phyloP scores from a whole-genome alignment of 2,329 filamentous ascomycete species.

The Dichotomopilus funicola region DNA sequence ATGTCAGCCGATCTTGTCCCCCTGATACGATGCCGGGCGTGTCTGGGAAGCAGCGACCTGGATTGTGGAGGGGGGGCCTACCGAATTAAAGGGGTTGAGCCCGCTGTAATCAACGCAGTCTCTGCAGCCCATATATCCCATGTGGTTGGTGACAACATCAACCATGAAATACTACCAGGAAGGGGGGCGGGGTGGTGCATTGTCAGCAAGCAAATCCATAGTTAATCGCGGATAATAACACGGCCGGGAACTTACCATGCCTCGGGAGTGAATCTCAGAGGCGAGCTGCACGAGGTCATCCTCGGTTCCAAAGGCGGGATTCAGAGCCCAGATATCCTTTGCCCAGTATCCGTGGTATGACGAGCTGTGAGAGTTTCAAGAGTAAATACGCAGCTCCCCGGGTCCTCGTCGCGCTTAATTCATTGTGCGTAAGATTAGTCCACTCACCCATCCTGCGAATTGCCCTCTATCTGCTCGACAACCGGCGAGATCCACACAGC shows the following conservation, averaged over 20 bases:
- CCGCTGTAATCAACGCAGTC: slow-evolving; percentile 45
- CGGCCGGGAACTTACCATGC: slow-evolving; percentile 36
- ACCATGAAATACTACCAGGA: slow-evolving; percentile 48
- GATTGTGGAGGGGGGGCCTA: slow-evolving; percentile 6
- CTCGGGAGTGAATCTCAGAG: slow-evolving; percentile 43
- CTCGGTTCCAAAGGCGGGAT: slow-evolving; percentile 43
- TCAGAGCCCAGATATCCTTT: slow-evolving; percentile 44
- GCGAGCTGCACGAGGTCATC: slow-evolving; percentile 45
- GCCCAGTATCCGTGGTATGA: slow-evolving; percentile 48
- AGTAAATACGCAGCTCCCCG: neutral
- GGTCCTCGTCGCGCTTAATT: neutral
- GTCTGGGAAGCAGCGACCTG: too few species aligned
- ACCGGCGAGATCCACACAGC: slow-evolving; percentile 44
- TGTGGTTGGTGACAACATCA: slow-evolving; percentile 53
- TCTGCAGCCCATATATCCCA: slow-evolving; percentile 44
- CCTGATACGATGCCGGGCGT: neutral
- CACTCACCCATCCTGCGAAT: slow-evolving; percentile 33
- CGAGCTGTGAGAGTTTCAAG: slow-evolving; percentile 21
- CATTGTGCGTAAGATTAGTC: neutral
- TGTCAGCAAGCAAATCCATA: neutral
- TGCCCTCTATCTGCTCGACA: slow-evolving; percentile 34
- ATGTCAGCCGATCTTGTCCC: neutral
- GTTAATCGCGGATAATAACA: neutral
- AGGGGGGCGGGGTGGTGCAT: neutral
- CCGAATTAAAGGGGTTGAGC: slow-evolving; percentile 48